Conservation (phyloP, 2,329 filamentous ascomycete genomes). For the Monascus ruber region DNA sequence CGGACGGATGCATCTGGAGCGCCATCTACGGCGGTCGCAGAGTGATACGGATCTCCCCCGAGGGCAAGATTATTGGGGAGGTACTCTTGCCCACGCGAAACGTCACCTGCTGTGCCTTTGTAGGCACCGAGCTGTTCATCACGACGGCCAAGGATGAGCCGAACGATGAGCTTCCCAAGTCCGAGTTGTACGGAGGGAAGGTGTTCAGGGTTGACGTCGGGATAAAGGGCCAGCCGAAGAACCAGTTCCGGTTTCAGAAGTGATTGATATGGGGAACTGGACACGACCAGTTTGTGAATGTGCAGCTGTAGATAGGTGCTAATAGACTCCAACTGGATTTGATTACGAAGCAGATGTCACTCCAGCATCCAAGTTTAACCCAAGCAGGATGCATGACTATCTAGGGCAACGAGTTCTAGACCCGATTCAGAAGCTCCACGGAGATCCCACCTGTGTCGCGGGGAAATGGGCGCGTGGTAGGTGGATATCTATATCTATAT, state of each 20-base stretch:
- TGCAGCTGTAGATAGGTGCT: no score
- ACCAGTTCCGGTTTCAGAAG: slow-evolving; percentile 48
- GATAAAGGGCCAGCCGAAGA: slow-evolving; percentile 50
- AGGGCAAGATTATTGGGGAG: slow-evolving; percentile 61
- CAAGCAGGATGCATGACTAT: no score
- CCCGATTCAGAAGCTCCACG: no score
- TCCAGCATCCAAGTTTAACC: no score
- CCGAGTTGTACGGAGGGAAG: slow-evolving; percentile 54
- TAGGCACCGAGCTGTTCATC: slow-evolving; percentile 62
- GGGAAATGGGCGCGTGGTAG: no score
- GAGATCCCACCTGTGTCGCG: no score
- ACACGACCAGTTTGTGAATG: no score
- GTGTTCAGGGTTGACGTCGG: slow-evolving; percentile 71
- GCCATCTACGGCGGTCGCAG: slow-evolving; percentile 69
- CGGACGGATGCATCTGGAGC: slow-evolving; percentile 78
- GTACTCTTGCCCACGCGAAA: slow-evolving; percentile 66
- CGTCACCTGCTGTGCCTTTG: slow-evolving; percentile 71
- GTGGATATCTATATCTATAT: no score
- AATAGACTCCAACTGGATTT: no score
- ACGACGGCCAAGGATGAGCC: slow-evolving; percentile 64
- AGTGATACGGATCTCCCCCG: slow-evolving; percentile 61
- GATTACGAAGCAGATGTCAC: no score
- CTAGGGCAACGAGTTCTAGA: no score
- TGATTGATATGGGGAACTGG: no score
- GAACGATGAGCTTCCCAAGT: slow-evolving; percentile 51